These are phyloP conservation scores for Cadophora luteo-olivacea DNA, from an alignment of 2,329 filamentous ascomycete genomes.

Conservation along the genomic window DNA sequence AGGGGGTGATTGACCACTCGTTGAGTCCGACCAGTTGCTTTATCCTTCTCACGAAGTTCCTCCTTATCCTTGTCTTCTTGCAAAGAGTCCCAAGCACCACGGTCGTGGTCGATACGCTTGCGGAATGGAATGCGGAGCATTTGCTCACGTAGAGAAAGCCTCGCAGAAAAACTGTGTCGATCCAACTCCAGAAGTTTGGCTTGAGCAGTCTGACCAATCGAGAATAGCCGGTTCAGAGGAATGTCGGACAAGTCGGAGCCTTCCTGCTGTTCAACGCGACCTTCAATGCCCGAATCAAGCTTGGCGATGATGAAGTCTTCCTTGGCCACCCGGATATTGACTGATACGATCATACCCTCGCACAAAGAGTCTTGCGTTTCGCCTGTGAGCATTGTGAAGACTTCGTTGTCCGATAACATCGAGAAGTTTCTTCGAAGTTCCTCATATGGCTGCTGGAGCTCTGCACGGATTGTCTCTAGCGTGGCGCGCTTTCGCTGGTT, in stretches of 20 bases:
- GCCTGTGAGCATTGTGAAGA: conserved; percentile 96
- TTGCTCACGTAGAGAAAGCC: conserved; percentile 84
- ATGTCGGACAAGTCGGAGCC: conserved; percentile 74
- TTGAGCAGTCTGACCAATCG: conserved; percentile 82
- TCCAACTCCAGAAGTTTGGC: conserved; percentile 90
- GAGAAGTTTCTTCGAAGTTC: conserved; percentile 86
- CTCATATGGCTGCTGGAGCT: conserved; percentile 91
- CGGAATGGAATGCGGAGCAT: conserved; percentile 76
- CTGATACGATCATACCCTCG: conserved; percentile 91
- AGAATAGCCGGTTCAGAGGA: conserved; percentile 75
- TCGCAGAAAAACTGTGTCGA: conserved; percentile 82
- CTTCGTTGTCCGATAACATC: conserved; percentile 72
- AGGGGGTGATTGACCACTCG: conserved; percentile 97
- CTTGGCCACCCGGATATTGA: conserved; percentile 86
- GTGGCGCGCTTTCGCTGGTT: conserved; percentile 95
- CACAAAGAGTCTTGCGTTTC: conserved; percentile 85
- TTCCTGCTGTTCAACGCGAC: conserved; percentile 82
- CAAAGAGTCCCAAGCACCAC: conserved; percentile 84
- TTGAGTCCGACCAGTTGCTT: conserved; percentile 82
- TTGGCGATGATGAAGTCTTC: conserved; percentile 93
- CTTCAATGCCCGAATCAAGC: conserved; percentile 93
- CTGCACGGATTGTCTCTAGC: conserved; percentile 92
- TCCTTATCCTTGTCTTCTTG: conserved; percentile 85
- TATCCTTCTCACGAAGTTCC: conserved; percentile 84
- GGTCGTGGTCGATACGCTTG: conserved; percentile 72